Percentiles rank a stretch among this genome's conserved stretches.
Conservation (phyloP, 2,329 filamentous ascomycete species). For the Ascochyta lentis region DNA sequence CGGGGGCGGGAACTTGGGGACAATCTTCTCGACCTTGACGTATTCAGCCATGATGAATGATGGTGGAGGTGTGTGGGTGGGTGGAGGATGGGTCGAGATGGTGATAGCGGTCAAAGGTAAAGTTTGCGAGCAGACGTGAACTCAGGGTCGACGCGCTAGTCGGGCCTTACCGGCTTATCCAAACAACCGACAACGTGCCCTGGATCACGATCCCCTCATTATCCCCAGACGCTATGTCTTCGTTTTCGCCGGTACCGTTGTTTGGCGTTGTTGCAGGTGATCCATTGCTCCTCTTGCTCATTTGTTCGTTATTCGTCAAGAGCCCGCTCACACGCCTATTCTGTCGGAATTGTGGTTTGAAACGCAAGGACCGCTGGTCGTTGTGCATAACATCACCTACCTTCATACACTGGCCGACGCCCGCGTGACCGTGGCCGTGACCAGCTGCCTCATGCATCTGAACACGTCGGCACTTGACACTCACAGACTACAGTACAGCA, state of each 20-base stretch:
- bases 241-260: constrained; percentile 3
- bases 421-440: constrained; percentile 9
- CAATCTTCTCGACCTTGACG: constrained; percentile 42
- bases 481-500: not conserved
- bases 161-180: constrained; percentile 19
- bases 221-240: constrained; percentile 11
- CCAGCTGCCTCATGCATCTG: too few species aligned
- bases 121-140: constrained; percentile 25
- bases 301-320: not conserved
- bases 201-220: constrained; percentile 9
- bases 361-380: constrained; percentile 8
- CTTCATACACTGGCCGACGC: constrained; percentile 14
- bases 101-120: constrained; percentile 28
- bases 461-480: not conserved
- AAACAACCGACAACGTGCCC: constrained; percentile 26
- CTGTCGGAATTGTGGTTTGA: constrained; percentile 9
- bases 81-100: constrained; percentile 16
- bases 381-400: constrained; percentile 4
- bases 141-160: constrained; percentile 22
- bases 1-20: constrained; percentile 75
- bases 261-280: constrained; percentile 11
- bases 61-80: constrained; percentile 20
- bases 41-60: constrained; percentile 42
- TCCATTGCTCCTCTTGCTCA: not conserved
- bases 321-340: not conserved